Evolutionary conservation across 2,329 filamentous ascomycete genomes (phyloP), one percentile per base, ranked within the genome.

Genomic region (Cladophialophora immunda): DNA sequence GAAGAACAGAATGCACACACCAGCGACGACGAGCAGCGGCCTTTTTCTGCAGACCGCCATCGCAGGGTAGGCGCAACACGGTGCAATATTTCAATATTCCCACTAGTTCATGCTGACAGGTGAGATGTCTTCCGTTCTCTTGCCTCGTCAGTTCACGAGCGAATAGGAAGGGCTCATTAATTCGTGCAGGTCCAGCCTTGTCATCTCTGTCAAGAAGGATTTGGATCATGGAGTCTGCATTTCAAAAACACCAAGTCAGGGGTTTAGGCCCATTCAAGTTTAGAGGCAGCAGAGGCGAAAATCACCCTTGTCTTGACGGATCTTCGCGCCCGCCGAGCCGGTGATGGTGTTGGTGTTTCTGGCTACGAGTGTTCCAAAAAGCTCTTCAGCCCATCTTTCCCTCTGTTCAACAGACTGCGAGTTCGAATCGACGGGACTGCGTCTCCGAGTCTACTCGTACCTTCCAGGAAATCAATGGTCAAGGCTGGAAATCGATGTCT

Each of bases 401-500:
- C 38, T 45, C 11, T 38, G 13, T 38, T 38, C 15, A 17, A 17
- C 13, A 38, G 13, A 38, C 11, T 36, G 32, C 32, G 15, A 11
- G 4, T 41, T 22, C 41, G 41, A 47, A n/a, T 41, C 38, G 8
- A 47, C n/a, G 11, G 3, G 11, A 38, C 9, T 15, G 9, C 34
- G 34, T 3, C 13, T 38, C 15, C 2, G 38, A 41, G 38, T n/a
- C 38, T 41, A n/a, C 38, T n/a, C n/a, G 32, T 13, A 34, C 8
- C 19, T 30, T 25, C 11, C 53, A 50, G 41, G 34, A 29, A 50
- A 41, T 41, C 30, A 25, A 6, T 34, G 30, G 45, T 27, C 47
- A 27, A 34, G n/a, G 5, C 38, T 52, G 45, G 58, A 61, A 61
- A 61, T 61, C 0, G 11, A 61, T 54, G 58, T 61, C 47, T 61